These are phyloP conservation scores for Nemania abortiva DNA, from an alignment of 2,329 filamentous ascomycete genomes.

Conservation along the genomic window DNA sequence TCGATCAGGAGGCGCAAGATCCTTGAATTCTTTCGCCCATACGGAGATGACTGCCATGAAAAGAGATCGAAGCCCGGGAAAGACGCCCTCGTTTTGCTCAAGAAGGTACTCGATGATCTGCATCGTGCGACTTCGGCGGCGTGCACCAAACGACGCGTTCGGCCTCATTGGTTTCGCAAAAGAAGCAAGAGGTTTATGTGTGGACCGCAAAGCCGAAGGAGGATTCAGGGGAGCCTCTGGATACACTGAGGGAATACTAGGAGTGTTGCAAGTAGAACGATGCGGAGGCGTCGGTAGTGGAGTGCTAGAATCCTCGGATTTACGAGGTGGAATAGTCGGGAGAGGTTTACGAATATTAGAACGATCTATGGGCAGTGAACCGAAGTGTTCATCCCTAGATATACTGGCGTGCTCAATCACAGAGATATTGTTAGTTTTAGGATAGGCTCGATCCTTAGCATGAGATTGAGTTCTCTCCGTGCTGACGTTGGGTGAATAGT, in stretches of 20 bases:
- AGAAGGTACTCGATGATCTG: conserved; percentile 59
- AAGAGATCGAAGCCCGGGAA: conserved; percentile 64
- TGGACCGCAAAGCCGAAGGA: conserved; percentile 12
- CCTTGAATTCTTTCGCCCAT: conserved; percentile 59
- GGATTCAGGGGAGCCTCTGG: not conserved
- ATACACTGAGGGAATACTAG: not conserved
- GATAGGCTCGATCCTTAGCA: not conserved
- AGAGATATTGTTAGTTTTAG: not conserved
- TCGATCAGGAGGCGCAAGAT: conserved; percentile 55
- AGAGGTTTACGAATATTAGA: conserved; percentile 35
- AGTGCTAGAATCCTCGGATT: not conserved
- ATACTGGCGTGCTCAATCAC: not conserved
- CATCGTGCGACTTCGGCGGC: conserved; percentile 52
- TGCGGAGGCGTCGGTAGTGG: not conserved
- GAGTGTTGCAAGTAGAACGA: not conserved
- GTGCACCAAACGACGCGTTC: conserved; percentile 48
- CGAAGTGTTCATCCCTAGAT: not conserved
- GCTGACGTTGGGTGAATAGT: not conserved
- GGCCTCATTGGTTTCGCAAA: conserved; percentile 45
- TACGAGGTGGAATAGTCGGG: conserved; percentile 24
- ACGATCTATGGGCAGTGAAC: conserved; percentile 7
- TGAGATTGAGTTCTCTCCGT: not conserved
- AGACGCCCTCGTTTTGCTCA: conserved; percentile 58
- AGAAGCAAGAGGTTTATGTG: conserved; percentile 36
- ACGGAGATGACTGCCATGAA: conserved; percentile 61